Percentiles rank a stretch among this genome's conserved stretches.
phyloP scores from a whole-genome alignment of 352 stramenopile species.

The Pythium plurisporium region DNA sequence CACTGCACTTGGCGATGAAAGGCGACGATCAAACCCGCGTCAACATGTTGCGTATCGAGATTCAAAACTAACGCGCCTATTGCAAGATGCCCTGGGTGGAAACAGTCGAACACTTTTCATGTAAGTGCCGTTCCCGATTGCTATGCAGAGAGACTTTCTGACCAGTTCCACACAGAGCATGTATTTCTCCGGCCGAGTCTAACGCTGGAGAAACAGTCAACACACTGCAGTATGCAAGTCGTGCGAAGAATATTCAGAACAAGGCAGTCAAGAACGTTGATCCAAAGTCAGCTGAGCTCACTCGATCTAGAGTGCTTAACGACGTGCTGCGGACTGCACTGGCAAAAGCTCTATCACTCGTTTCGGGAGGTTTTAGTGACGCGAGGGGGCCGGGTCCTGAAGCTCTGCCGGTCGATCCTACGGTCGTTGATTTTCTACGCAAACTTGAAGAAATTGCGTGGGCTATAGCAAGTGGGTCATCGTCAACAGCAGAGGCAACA shows the following conservation, averaged over 20 bases:
- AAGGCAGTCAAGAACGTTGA: constrained; percentile 89
- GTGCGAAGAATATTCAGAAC: constrained; percentile 87
- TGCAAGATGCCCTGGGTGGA: constrained; percentile 84
- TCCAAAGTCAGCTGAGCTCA: constrained; percentile 63
- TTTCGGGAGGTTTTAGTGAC: constrained; percentile 20
- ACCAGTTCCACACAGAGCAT: constrained; percentile 44
- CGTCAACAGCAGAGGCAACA: constrained; percentile 5
- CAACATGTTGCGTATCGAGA: constrained; percentile 75
- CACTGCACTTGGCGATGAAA: constrained; percentile 78
- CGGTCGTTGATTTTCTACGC: constrained; percentile 49
- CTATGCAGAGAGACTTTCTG: neutral
- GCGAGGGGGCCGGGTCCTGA: constrained; percentile 32
- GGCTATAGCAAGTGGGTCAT: constrained; percentile 16
- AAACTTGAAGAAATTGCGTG: constrained; percentile 46
- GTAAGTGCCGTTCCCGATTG: constrained; percentile 28
- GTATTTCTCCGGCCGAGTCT: constrained; percentile 67
- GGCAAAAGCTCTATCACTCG: constrained; percentile 47
- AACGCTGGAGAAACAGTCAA: constrained; percentile 76
- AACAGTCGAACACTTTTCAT: constrained; percentile 88
- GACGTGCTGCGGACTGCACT: constrained; percentile 63
- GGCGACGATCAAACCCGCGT: constrained; percentile 37
- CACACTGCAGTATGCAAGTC: constrained; percentile 84
- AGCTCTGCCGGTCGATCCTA: constrained; percentile 37
- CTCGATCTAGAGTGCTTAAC: constrained; percentile 65
- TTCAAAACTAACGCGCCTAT: constrained; percentile 74